Conservation (phyloP, 352 stramenopile genomes). For the Globisporangium carolinianum region DNA sequence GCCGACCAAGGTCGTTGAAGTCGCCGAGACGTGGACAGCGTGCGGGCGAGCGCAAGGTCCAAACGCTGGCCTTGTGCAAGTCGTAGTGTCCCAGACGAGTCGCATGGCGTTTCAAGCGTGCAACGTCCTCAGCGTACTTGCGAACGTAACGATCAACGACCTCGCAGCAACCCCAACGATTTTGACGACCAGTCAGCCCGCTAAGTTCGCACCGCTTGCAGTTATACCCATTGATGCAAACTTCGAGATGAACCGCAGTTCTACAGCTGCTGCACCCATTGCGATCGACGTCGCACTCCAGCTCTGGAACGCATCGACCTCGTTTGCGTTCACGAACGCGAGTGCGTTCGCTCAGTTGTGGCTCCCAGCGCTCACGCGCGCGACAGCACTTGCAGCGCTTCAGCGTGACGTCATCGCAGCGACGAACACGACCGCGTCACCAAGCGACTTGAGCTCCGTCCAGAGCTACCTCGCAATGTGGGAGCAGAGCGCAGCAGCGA, state of each 20-base stretch:
- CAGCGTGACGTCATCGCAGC: background rate
- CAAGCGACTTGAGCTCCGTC: slow-evolving; percentile 18
- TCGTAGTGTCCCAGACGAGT: slow-evolving; percentile 16
- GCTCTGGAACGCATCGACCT: slow-evolving; percentile 23
- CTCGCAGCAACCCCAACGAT: slow-evolving; percentile 1
- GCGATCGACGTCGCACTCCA: slow-evolving; percentile 30
- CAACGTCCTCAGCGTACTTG: slow-evolving; percentile 42
- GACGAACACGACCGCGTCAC: background rate
- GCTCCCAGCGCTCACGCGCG: slow-evolving; percentile 29
- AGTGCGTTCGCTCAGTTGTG: slow-evolving; percentile 34
- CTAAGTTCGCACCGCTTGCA: slow-evolving; percentile 10
- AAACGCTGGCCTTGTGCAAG: background rate
- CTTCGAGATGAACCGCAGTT: slow-evolving; percentile 52
- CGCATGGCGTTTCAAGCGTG: slow-evolving; percentile 34
- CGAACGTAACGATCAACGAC: slow-evolving; percentile 5
- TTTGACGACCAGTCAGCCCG: no score
- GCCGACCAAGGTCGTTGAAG: slow-evolving; percentile 27
- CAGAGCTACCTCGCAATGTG: slow-evolving; percentile 38
- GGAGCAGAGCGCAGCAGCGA: slow-evolving; percentile 35
- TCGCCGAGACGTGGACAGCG: slow-evolving; percentile 29
- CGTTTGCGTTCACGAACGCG: slow-evolving; percentile 32
- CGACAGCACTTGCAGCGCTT: slow-evolving; percentile 1
- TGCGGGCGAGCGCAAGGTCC: slow-evolving; percentile 19
- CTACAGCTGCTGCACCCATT: slow-evolving; percentile 9
- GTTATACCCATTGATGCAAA: slow-evolving; percentile 25